Evolutionary conservation across 352 stramenopile species (phyloP).

Genomic region (Pythium vanterpoolii): DNA sequence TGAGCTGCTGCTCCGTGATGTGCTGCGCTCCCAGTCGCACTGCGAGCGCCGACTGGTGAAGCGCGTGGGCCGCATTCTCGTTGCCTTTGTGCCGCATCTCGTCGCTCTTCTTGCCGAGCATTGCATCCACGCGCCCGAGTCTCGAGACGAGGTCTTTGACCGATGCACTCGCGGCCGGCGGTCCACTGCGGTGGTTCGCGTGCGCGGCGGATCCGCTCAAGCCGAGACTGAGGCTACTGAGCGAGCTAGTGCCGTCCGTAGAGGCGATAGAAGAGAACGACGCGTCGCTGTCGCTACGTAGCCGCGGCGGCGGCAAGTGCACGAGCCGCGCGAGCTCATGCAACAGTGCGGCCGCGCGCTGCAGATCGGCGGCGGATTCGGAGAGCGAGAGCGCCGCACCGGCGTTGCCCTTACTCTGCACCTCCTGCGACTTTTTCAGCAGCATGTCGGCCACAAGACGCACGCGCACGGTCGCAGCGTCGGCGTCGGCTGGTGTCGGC

Average conservation of each 20-base stretch:
- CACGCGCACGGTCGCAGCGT: slow-evolving; percentile 59
- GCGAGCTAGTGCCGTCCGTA: slow-evolving; percentile 3
- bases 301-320: slow-evolving; percentile 5
- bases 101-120: slow-evolving; percentile 72
- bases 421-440: slow-evolving; percentile 60
- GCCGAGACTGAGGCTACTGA: background rate
- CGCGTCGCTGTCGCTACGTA: slow-evolving; percentile 25
- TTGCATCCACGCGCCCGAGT: slow-evolving; percentile 42
- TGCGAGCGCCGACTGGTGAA: slow-evolving; percentile 46
- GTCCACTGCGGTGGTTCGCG: background rate
- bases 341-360: slow-evolving; percentile 46
- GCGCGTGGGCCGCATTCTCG: slow-evolving; percentile 41
- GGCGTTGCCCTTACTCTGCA: slow-evolving; percentile 56
- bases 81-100: slow-evolving; percentile 75
- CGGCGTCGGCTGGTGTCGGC: slow-evolving; percentile 31
- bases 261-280: slow-evolving; percentile 2
- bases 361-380: slow-evolving; percentile 53
- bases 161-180: slow-evolving; percentile 6
- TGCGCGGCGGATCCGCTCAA: background rate
- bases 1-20: slow-evolving; percentile 50
- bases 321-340: slow-evolving; percentile 55
- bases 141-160: slow-evolving; percentile 34
- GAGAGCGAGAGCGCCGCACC: slow-evolving; percentile 39
- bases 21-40: slow-evolving; percentile 34
- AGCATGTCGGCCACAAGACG: slow-evolving; percentile 76